Evolutionary conservation across 768 basidiomycete species (phyloP).

Genomic region (Imleria badia): DNA sequence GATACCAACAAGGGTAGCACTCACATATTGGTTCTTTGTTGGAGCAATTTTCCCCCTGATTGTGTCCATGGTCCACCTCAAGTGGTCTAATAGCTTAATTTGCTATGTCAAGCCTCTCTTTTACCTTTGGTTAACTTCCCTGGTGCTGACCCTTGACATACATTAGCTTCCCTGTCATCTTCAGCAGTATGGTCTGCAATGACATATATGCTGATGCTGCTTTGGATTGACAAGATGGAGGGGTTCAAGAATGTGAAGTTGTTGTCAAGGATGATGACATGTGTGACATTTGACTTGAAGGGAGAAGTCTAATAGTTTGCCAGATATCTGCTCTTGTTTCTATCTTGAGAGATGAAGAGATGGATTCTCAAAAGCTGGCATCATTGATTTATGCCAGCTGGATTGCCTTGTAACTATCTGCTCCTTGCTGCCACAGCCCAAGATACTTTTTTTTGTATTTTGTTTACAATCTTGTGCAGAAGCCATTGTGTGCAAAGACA

Average conservation of each 20-base stretch:
- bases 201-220: conserved; percentile 13
- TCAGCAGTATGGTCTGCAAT: conserved; percentile 45
- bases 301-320: not conserved
- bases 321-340: conserved; percentile 18
- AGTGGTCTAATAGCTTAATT: conserved; percentile 61
- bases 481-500: too few species aligned
- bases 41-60: conserved; percentile 62
- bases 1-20: conserved; percentile 20
- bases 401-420: too few species aligned
- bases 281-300: not conserved
- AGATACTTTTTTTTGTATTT: too few species aligned
- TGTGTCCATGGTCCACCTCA: conserved; percentile 52
- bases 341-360: conserved; percentile 15
- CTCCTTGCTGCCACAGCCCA: too few species aligned
- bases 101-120: conserved; percentile 55
- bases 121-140: not conserved
- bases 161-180: conserved; percentile 44
- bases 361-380: conserved; percentile 12
- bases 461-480: too few species aligned
- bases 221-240: conserved; percentile 17
- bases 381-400: conserved; percentile 13
- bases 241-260: conserved; percentile 19
- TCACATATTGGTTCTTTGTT: conserved; percentile 78
- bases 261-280: conserved; percentile 14
- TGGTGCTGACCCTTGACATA: not conserved